phyloP scores from a whole-genome alignment of 345 rosid genomes.

The Pugionium cornutum region DNA sequence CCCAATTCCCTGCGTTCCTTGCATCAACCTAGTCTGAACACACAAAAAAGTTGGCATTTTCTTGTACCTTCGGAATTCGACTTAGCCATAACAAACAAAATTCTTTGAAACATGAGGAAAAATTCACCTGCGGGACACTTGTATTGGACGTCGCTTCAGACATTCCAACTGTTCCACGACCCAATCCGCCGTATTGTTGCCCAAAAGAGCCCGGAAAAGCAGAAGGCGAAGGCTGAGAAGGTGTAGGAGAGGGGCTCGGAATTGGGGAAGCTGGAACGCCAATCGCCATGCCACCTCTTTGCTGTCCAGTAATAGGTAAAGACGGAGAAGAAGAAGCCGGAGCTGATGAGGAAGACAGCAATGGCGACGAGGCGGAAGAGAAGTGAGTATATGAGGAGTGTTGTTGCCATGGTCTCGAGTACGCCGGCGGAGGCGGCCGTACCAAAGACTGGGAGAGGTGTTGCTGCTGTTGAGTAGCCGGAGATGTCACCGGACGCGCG shows the following conservation, averaged over 20 bases:
- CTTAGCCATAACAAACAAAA: conserved; percentile 12
- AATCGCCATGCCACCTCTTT: conserved; percentile 60
- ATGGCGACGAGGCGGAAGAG: conserved; percentile 44
- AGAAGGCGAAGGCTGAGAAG: conserved; percentile 52
- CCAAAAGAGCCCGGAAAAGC: conserved; percentile 69
- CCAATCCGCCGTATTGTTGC: conserved; percentile 60
- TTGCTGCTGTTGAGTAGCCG: conserved; percentile 39
- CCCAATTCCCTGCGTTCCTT: conserved; percentile 67
- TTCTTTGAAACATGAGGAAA: not conserved
- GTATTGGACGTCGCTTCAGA: conserved; percentile 52
- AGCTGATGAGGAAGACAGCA: conserved; percentile 39
- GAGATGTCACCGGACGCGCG: conserved; percentile 41
- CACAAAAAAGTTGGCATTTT: conserved; percentile 11
- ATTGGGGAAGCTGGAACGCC: conserved; percentile 65
- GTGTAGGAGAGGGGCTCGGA: conserved; percentile 47
- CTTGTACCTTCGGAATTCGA: conserved; percentile 1
- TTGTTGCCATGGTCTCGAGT: conserved; percentile 77
- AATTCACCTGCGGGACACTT: conserved; percentile 52
- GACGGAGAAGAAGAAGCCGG: conserved; percentile 45
- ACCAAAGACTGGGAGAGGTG: conserved; percentile 35
- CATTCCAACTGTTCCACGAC: conserved; percentile 49
- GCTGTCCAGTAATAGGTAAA: conserved; percentile 46
- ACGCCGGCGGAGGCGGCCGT: conserved; percentile 43
- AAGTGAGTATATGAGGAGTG: conserved; percentile 55
- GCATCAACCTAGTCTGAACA: conserved; percentile 61